Evolutionary conservation across 768 basidiomycete genomes (phyloP).

Genomic region (Naematelia aurantialba): DNA sequence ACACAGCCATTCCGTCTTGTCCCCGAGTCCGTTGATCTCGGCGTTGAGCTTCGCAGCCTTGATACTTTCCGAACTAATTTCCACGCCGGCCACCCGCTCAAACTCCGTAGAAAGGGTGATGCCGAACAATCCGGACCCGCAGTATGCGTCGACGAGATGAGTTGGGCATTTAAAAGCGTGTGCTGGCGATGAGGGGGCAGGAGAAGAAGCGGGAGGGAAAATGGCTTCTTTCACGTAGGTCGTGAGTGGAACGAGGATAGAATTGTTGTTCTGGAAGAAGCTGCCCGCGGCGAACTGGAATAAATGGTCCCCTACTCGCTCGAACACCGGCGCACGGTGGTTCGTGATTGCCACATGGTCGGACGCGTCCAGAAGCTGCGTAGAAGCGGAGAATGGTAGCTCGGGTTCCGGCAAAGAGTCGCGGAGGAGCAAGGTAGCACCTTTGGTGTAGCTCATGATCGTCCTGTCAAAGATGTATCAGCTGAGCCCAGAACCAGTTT

Average conservation of each 20-base stretch:
- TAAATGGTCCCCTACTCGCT: conserved; percentile 70
- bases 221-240: conserved; percentile 66
- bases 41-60: conserved; percentile 52
- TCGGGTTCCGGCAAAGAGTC: conserved; percentile 61
- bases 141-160: conserved; percentile 93
- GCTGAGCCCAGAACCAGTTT: neutral
- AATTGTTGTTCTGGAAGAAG: conserved; percentile 99
- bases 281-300: conserved; percentile 64
- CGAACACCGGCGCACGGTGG: conserved; percentile 74
- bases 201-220: conserved; percentile 23
- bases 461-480: conserved; percentile 56
- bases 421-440: conserved; percentile 83
- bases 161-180: conserved; percentile 51
- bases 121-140: conserved; percentile 51
- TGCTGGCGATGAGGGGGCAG: neutral
- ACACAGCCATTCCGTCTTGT: conserved; percentile 54
- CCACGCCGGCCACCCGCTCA: conserved; percentile 75
- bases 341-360: conserved; percentile 75
- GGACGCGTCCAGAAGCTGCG: conserved; percentile 27
- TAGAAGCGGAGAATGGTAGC: conserved; percentile 20
- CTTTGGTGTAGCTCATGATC: conserved; percentile 73
- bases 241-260: conserved; percentile 79
- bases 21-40: conserved; percentile 53
- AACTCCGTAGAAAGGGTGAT: conserved; percentile 66
- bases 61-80: conserved; percentile 56